These are phyloP conservation scores for Chlamydomonas sp. DNA, from an alignment of 139 green algal genomes.

Conservation along the genomic window DNA sequence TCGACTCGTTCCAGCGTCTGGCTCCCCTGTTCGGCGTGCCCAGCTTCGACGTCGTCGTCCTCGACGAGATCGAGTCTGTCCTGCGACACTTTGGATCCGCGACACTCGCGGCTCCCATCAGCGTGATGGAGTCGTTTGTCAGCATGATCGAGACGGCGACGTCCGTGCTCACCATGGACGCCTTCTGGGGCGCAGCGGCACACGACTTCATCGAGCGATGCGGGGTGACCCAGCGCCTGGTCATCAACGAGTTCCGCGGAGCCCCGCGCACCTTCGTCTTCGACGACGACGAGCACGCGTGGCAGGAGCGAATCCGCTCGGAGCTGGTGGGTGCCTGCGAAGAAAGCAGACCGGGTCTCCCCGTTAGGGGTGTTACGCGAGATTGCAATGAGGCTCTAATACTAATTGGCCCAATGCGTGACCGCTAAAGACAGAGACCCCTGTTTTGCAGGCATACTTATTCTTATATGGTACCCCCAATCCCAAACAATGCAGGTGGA, in stretches of 20 bases:
- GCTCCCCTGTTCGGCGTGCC: background rate
- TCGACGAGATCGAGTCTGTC: slow-evolving; percentile 4
- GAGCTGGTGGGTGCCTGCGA: background rate
- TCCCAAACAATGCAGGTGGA: too few relatives aligned
- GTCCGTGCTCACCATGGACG: slow-evolving; percentile 3
- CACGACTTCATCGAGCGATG: background rate
- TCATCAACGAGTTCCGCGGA: background rate
- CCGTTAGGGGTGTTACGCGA: too few relatives aligned
- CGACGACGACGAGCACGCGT: background rate
- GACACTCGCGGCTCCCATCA: background rate
- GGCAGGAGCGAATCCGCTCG: background rate
- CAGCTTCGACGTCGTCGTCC: background rate
- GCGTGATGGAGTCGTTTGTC: background rate
- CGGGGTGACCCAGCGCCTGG: background rate
- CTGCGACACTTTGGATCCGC: background rate
- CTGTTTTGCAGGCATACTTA: too few relatives aligned
- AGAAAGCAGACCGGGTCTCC: too few relatives aligned
- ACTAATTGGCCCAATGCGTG: too few relatives aligned
- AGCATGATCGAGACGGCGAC: background rate
- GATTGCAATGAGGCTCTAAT: too few relatives aligned
- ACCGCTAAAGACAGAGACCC: too few relatives aligned
- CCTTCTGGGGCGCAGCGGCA: background rate
- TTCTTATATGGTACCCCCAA: too few relatives aligned
- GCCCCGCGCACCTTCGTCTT: background rate
- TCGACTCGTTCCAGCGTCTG: background rate